phyloP scores from a whole-genome alignment of 306 rosid species.

The Cicer yamashitae region DNA sequence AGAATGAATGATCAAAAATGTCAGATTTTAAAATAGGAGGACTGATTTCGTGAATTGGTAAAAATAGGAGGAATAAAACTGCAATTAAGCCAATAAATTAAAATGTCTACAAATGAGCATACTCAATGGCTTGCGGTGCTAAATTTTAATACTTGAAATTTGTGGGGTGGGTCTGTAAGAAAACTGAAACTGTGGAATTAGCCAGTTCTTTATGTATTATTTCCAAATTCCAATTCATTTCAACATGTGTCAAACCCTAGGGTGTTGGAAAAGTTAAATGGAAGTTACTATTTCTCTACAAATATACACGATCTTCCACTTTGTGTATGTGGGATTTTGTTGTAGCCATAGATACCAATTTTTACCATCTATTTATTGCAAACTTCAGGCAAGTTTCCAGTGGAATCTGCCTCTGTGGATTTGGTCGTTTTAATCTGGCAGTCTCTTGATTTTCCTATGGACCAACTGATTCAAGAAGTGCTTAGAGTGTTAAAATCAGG shows the following conservation, averaged over 20 bases:
- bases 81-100: too few species aligned
- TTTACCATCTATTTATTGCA: conserved; percentile 28
- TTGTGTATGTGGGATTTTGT: conserved; percentile 8
- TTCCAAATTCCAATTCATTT: not conserved
- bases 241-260: not conserved
- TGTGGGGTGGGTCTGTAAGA: not conserved
- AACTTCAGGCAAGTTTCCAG: conserved; percentile 69
- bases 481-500: conserved; percentile 75
- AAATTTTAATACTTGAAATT: not conserved
- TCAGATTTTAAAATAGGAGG: too few species aligned
- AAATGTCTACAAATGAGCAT: too few species aligned
- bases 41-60: too few species aligned
- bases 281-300: not conserved
- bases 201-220: conserved; percentile 9
- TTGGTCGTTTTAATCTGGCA: conserved; percentile 56
- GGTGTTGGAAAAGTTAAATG: not conserved
- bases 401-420: conserved; percentile 71
- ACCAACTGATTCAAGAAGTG: conserved; percentile 66
- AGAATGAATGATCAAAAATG: too few species aligned
- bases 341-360: conserved; percentile 23
- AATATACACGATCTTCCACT: not conserved
- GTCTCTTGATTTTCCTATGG: conserved; percentile 63
- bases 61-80: too few species aligned
- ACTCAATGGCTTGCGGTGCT: not conserved
- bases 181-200: not conserved